phyloP scores from a whole-genome alignment of 257 asterid genomes.

The Anisodus acutangulus region DNA sequence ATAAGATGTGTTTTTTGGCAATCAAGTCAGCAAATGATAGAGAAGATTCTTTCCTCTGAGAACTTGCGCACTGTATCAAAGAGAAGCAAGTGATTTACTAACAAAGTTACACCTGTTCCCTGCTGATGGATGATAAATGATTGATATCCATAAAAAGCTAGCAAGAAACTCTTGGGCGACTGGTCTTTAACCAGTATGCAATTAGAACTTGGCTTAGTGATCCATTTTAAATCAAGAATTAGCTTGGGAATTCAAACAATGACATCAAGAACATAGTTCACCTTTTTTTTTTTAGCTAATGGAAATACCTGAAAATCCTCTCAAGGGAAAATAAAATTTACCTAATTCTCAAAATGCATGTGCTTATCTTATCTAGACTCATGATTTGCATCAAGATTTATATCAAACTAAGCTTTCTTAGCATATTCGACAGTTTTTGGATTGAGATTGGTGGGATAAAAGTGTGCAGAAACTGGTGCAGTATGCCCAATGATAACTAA shows the following conservation, averaged over 20 bases:
- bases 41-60: slow-evolving; percentile 45
- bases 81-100: slow-evolving; percentile 39
- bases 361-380: slow-evolving; percentile 16
- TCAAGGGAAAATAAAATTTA: background rate
- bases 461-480: background rate
- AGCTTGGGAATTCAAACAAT: background rate
- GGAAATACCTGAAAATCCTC: slow-evolving; percentile 23
- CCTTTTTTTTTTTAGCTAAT: background rate
- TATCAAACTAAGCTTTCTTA: slow-evolving; percentile 4
- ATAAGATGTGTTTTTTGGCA: slow-evolving; percentile 71
- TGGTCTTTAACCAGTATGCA: slow-evolving; percentile 18
- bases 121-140: slow-evolving; percentile 44
- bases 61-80: slow-evolving; percentile 40
- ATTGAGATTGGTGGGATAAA: background rate
- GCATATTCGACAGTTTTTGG: slow-evolving; percentile 1
- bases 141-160: slow-evolving; percentile 26
- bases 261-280: slow-evolving; percentile 11
- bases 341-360: slow-evolving; percentile 14
- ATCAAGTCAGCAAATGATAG: slow-evolving; percentile 60
- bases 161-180: slow-evolving; percentile 28
- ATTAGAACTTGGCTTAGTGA: slow-evolving; percentile 29
- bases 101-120: slow-evolving; percentile 44
- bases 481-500: background rate
- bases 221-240: slow-evolving; percentile 17
- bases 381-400: slow-evolving; percentile 18